Conservation (phyloP, 208 protist species). For the Endotrypanum monterogeii region DNA sequence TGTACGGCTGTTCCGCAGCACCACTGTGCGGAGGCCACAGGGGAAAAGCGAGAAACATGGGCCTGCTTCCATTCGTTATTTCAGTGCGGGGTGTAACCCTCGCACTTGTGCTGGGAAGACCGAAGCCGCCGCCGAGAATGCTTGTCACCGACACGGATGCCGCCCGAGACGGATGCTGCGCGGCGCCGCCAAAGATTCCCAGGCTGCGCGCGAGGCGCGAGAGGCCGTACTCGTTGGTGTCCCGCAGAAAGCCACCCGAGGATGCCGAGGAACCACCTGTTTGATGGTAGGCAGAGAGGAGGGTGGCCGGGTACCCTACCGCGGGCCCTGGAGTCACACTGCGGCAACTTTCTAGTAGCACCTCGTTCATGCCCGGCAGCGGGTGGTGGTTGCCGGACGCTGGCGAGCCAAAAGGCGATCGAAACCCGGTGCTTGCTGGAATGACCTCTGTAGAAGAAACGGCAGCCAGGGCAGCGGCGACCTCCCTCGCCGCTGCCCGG, state of each 20-base stretch:
- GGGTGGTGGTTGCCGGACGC: not conserved
- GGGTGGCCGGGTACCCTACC: constrained; percentile 3
- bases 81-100: constrained; percentile 23
- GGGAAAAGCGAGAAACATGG: constrained; percentile 34
- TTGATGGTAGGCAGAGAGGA: constrained; percentile 7
- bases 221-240: constrained; percentile 25
- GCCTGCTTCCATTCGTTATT: not conserved
- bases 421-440: not conserved
- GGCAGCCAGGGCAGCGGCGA: constrained; percentile 9
- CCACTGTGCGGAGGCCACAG: constrained; percentile 25
- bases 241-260: constrained; percentile 10
- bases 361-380: constrained; percentile 13
- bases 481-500: not conserved
- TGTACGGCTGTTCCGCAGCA: not conserved
- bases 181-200: constrained; percentile 20
- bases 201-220: constrained; percentile 24
- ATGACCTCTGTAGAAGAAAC: not conserved
- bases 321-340: constrained; percentile 2
- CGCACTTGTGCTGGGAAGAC: not conserved
- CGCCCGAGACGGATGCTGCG: not conserved
- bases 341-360: constrained; percentile 12
- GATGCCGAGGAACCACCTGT: not conserved
- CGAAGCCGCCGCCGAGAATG: constrained; percentile 1
- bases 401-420: constrained; percentile 1
- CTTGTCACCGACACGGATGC: not conserved